These are phyloP conservation scores for Salvia sclarea DNA, from an alignment of 305 asterid species.

Conservation along the genomic window DNA sequence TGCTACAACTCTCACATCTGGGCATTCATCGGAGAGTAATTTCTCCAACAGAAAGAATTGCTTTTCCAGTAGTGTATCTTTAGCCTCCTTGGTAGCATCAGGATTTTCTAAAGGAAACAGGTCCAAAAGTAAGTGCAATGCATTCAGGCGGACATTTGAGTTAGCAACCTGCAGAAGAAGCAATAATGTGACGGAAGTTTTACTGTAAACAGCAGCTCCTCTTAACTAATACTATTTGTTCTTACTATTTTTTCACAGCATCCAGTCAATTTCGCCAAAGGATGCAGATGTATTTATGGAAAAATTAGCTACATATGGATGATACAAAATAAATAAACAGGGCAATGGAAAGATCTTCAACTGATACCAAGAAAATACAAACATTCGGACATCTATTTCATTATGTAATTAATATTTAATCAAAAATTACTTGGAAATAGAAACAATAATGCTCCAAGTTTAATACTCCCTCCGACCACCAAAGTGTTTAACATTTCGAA, in stretches of 20 bases:
- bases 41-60: constrained; percentile 88
- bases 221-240: not conserved
- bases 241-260: not conserved
- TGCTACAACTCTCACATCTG: constrained; percentile 85
- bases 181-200: constrained; percentile 2
- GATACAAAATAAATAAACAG: constrained; percentile 9
- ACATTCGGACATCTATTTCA: constrained; percentile 13
- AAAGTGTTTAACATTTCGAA: no score
- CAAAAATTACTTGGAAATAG: not conserved
- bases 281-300: not conserved
- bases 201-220: constrained; percentile 12
- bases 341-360: constrained; percentile 1
- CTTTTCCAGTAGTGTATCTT: constrained; percentile 69
- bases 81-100: constrained; percentile 80
- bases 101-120: constrained; percentile 95
- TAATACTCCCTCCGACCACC: no score
- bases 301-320: not conserved
- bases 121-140: constrained; percentile 81
- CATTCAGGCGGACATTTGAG: constrained; percentile 92
- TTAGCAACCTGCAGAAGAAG: constrained; percentile 72
- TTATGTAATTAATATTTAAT: constrained; percentile 16
- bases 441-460: constrained; percentile 1
- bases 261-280: not conserved
- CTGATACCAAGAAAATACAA: constrained; percentile 19
- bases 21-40: constrained; percentile 82